These are phyloP conservation scores for Magnolia officinalis DNA, from an alignment of 164 flowering plant species.

Conservation along the genomic window DNA sequence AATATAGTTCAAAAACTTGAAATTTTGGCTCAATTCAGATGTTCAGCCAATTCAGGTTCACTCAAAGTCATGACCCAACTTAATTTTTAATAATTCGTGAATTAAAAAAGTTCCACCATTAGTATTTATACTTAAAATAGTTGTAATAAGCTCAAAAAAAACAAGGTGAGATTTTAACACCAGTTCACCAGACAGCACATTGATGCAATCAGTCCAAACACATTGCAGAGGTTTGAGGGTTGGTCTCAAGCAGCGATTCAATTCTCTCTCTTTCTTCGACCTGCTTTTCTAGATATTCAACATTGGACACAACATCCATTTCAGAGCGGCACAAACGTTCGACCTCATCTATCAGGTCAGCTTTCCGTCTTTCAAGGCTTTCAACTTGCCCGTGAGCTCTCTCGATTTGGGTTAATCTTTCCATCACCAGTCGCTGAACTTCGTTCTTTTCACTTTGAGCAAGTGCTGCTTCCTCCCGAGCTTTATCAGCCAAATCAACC, in stretches of 20 bases:
- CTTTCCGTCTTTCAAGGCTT: constrained; percentile 59
- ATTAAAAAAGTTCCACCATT: too few relatives aligned
- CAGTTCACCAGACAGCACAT: too few relatives aligned
- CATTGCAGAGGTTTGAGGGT: too few relatives aligned
- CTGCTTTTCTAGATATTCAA: constrained; percentile 58
- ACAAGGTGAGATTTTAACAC: too few relatives aligned
- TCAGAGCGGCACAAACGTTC: constrained; percentile 54
- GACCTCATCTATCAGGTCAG: constrained; percentile 48
- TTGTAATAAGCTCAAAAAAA: too few relatives aligned
- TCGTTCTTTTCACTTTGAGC: constrained; percentile 74
- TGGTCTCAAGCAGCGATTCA: constrained; percentile 24
- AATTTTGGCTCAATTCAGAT: too few relatives aligned
- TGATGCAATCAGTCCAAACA: too few relatives aligned
- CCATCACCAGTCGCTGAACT: constrained; percentile 71
- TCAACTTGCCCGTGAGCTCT: constrained; percentile 77
- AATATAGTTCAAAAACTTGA: too few relatives aligned
- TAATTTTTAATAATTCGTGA: too few relatives aligned
- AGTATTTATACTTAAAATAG: too few relatives aligned
- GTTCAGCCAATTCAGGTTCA: too few relatives aligned
- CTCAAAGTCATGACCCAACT: too few relatives aligned
- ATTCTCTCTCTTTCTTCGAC: constrained; percentile 87
- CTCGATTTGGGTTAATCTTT: constrained; percentile 73
- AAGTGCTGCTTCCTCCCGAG: constrained; percentile 62
- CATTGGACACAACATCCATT: constrained; percentile 61
- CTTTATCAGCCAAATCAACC: constrained; percentile 82